These are phyloP conservation scores for Citrus sinensis DNA, from an alignment of 345 rosid species.

Conservation along the genomic window DNA sequence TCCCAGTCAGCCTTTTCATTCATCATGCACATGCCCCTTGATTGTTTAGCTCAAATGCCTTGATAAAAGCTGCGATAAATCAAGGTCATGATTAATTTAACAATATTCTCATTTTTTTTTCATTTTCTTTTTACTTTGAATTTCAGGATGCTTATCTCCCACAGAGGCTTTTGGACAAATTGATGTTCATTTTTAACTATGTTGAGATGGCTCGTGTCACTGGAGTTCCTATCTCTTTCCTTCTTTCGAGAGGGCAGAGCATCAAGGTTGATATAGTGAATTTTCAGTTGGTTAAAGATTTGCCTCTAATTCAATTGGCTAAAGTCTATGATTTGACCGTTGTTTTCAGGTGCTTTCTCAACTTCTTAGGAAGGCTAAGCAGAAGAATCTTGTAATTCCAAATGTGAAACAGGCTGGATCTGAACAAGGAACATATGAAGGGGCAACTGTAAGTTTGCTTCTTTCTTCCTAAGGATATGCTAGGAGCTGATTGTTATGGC, in stretches of 20 bases:
- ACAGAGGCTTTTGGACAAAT: constrained; percentile 90
- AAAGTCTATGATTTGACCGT: constrained; percentile 6
- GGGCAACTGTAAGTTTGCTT: constrained; percentile 86
- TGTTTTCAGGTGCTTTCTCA: constrained; percentile 84
- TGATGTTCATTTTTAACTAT: constrained; percentile 90
- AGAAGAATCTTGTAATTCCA: constrained; percentile 80
- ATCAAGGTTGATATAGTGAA: constrained; percentile 56
- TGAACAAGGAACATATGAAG: constrained; percentile 94
- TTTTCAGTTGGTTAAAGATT: constrained; percentile 5
- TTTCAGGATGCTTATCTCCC: constrained; percentile 99
- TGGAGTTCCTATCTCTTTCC: constrained; percentile 96
- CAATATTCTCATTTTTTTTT: constrained; percentile 12
- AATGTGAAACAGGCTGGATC: constrained; percentile 85
- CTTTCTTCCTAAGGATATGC: not conserved
- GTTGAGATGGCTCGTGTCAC: constrained; percentile 99
- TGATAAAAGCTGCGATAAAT: not conserved
- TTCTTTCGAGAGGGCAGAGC: constrained; percentile 98
- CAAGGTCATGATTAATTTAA: not conserved
- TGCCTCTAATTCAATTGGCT: not conserved
- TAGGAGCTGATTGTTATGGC: not conserved
- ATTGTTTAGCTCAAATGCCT: not conserved
- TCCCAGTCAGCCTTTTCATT: not conserved
- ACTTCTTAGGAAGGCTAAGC: constrained; percentile 92
- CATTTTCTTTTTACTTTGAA: constrained; percentile 6
- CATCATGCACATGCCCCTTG: not conserved